Evolutionary conservation across 2,329 filamentous ascomycete genomes (phyloP).

Genomic region (Ilyonectria sp.): DNA sequence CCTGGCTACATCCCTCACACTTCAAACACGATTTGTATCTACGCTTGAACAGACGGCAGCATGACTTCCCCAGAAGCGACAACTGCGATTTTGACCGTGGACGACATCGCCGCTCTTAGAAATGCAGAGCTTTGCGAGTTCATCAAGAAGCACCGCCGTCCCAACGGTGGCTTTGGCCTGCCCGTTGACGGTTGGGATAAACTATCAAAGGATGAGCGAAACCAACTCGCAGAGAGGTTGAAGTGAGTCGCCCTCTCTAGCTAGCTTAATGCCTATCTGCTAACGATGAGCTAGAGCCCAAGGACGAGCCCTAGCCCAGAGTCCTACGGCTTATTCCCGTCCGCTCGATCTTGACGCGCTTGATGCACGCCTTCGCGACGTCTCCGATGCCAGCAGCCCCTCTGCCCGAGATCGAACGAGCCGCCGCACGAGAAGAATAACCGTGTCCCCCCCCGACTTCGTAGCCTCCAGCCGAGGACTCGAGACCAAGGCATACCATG

Average conservation of each 20-base stretch:
- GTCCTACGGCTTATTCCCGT: slow-evolving; percentile 9
- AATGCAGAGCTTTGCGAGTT: slow-evolving; percentile 38
- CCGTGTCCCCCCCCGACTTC: too few species aligned
- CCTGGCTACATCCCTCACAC: too few species aligned
- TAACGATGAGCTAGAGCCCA: slow-evolving; percentile 10
- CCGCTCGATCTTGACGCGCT: slow-evolving; percentile 41
- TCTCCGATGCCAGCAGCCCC: not conserved
- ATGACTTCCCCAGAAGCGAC: slow-evolving; percentile 19
- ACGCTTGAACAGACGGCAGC: not conserved
- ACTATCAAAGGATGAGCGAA: slow-evolving; percentile 33
- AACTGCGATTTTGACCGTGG: slow-evolving; percentile 13
- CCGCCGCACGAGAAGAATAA: not conserved
- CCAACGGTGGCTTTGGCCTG: slow-evolving; percentile 33
- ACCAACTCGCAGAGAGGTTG: slow-evolving; percentile 35
- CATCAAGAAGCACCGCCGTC: slow-evolving; percentile 34
- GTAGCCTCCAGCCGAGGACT: too few species aligned
- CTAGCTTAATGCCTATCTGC: not conserved
- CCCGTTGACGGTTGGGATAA: slow-evolving; percentile 32
- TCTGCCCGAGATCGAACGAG: not conserved
- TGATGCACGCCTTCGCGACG: slow-evolving; percentile 35
- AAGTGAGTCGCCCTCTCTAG: slow-evolving; percentile 22
- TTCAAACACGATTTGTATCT: too few species aligned
- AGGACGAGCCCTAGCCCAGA: slow-evolving; percentile 13
- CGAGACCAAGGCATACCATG: slow-evolving; percentile 37
- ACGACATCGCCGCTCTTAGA: slow-evolving; percentile 30